phyloP scores from a whole-genome alignment of 1,284 basidiomycete species.

The Marasmius sp. region DNA sequence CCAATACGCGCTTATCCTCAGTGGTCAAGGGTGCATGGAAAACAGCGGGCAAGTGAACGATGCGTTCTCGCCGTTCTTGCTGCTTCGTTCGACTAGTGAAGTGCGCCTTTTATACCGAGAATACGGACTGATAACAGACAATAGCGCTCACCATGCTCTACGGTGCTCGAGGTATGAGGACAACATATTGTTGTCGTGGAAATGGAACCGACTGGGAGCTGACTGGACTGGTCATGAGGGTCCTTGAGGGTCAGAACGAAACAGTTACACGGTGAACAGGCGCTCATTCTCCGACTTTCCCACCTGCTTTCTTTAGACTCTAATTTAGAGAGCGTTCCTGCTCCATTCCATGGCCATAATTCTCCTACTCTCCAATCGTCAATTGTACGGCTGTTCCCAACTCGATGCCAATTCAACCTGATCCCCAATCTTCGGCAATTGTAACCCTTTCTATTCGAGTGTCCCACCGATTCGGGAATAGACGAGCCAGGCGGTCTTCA shows the following conservation, averaged over 20 bases:
- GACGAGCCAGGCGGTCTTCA: too few species aligned
- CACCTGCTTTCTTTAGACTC: too few species aligned
- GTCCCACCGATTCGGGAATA: too few species aligned
- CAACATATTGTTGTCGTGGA: neutral
- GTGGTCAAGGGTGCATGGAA: constrained; percentile 40
- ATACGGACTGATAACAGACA: neutral
- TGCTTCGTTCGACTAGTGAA: constrained; percentile 37
- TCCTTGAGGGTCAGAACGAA: neutral
- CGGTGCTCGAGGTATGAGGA: neutral
- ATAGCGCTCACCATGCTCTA: constrained; percentile 13
- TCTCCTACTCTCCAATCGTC: too few species aligned
- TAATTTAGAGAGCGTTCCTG: too few species aligned
- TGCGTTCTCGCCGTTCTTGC: constrained; percentile 43
- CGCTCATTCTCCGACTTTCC: too few species aligned
- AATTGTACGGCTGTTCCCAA: too few species aligned
- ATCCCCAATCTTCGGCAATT: too few species aligned
- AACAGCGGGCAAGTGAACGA: constrained; percentile 35
- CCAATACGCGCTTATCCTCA: constrained; percentile 39
- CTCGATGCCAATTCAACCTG: too few species aligned
- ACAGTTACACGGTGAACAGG: neutral
- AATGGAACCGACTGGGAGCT: neutral
- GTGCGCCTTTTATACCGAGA: neutral
- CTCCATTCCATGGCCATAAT: too few species aligned
- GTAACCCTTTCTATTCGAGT: too few species aligned
- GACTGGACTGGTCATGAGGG: neutral